Evolutionary conservation across 2,329 filamentous ascomycete genomes (phyloP), one percentile per base, ranked within the genome.

Genomic region (Fusarium mangiferae): DNA sequence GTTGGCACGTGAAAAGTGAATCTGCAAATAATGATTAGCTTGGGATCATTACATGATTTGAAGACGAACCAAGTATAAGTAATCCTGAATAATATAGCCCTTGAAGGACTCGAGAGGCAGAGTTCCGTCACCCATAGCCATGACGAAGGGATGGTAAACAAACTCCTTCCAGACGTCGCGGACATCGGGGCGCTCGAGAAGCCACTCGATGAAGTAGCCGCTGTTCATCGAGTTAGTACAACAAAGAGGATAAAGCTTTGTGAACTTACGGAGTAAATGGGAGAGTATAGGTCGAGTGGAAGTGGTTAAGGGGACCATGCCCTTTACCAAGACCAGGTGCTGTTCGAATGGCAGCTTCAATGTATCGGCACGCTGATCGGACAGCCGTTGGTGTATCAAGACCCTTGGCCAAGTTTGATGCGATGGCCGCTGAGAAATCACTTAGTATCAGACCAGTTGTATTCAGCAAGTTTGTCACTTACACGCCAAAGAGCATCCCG

Each of bases 401-500:
- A 0, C 90, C 91, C 59, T 85, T 88, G 20, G 92, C 87, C 13
- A 95, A 81, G 69, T 93, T 92, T n/a, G 91, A 92, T 4, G 93
- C 91, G 77, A 95, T 93, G 7, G 93, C 92, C 70, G 93, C 91
- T 91, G 35, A 18, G 26, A 15, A 33, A 7, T 2, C 54, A 13
- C 7, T 65, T 36, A 67, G 68, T 30, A 70, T 8, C 5, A 17
- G 17, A 8, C 11, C 1, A 12, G 24, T 28, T 7, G 61, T 15
- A 30, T 26, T 3, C 12, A 13, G 15, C 10, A 18, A 58, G 52
- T 20, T 35, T 39, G 22, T 36, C 36, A 86, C 91, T 85, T 82
- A 93, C 92, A 98, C 45, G 96, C 96, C 68, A 98, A 87, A 15
- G 95, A 97, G 80, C 96, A 99, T 8, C 96, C 96, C 0, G 96